These are phyloP conservation scores for Populus deltoides DNA, from an alignment of 345 rosid genomes.

Conservation along the genomic window DNA sequence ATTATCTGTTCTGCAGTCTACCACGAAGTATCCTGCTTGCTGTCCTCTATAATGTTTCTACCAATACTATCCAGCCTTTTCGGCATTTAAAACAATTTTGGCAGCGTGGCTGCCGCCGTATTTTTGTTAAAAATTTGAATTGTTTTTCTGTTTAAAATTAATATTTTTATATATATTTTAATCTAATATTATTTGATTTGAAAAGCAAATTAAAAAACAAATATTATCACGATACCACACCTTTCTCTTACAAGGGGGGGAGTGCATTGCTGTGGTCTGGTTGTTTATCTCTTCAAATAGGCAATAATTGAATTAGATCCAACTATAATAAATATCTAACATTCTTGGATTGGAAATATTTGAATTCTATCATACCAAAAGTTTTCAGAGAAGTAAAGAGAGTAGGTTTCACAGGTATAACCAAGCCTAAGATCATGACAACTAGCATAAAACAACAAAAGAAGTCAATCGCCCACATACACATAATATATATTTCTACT, in stretches of 20 bases:
- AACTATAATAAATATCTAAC: conserved; percentile 7
- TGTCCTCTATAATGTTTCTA: not conserved
- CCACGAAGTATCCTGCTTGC: conserved; percentile 11
- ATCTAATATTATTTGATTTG: too few species aligned
- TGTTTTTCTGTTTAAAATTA: too few species aligned
- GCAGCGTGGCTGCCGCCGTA: too few species aligned
- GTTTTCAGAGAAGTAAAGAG: not conserved
- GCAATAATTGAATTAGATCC: conserved; percentile 25
- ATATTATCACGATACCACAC: too few species aligned
- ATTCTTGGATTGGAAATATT: conserved; percentile 20
- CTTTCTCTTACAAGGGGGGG: not conserved
- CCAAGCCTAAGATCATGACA: conserved; percentile 22
- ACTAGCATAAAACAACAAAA: conserved; percentile 21
- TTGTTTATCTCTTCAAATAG: conserved; percentile 11
- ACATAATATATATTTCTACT: not conserved
- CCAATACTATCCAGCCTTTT: not conserved
- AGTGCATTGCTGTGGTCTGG: not conserved
- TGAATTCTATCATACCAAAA: not conserved
- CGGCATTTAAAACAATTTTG: not conserved
- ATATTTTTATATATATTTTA: too few species aligned
- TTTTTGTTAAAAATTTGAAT: too few species aligned
- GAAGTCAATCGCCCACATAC: conserved; percentile 9
- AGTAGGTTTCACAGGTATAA: not conserved
- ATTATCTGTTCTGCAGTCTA: not conserved
- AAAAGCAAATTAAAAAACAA: too few species aligned